Base-by-base conservation (phyloP, 1,284 basidiomycete genomes). In the Ustilago sp. region DNA sequence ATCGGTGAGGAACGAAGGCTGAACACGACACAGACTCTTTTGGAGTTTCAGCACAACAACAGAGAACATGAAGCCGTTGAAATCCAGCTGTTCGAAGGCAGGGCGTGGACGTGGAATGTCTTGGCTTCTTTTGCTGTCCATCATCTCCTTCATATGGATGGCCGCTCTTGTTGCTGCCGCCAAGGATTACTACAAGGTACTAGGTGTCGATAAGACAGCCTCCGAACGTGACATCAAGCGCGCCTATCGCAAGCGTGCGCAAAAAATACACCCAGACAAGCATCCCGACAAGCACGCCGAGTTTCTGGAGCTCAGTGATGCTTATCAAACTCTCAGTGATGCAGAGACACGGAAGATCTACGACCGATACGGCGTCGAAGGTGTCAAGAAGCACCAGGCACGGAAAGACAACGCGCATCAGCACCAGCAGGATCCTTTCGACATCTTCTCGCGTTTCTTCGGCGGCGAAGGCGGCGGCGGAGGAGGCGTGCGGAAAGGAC, bases 241-340 rank as follows among this genome's bases (percentile, higher is more conserved):
- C 9, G 80, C 83, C 8, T 86, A 86, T 54, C 76, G 84, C 11
- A 83, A 81, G 56, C 68, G 77, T 28, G 83, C 83, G 17, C 83
- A 83, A 48, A 80, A 82, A 54, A 77, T 86, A 19, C 84, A 86
- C 55, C 84, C 84, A 0, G 84, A 86, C 75, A 85, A 85, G 62
- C 80, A 85, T 61, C 84, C 84, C 4, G 84, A 86, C 55, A 83
- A 83, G 70, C 77, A 81, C 34, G 71, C 75, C 38, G 83, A 84
- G 68, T 85, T 85, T 17, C 79, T 86, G 86, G 88, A 86, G 91
- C 70, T 86, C 32, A 81, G 80, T 41, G 84, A 86, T 43, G 84
- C 84, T 11, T 86, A 86, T 53, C 83, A 86, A 64, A 71, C 76
- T 9, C 74, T 86, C 12, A 77, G 75, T 38, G 84, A 86, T 39